Conservation (phyloP, 169 alveolate genomes). For the Babesia ovis region DNA sequence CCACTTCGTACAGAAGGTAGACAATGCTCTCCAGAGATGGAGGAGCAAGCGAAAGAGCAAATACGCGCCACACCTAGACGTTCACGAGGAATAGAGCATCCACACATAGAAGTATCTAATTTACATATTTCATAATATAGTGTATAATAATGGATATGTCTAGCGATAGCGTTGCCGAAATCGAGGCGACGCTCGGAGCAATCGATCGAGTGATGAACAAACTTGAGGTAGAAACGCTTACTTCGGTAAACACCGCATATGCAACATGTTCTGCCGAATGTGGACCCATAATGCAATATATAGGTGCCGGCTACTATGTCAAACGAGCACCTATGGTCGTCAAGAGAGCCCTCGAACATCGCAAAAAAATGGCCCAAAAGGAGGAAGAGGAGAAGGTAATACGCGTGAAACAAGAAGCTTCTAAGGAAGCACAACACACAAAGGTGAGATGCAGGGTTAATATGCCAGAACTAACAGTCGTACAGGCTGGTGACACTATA, state of each 20-base stretch:
- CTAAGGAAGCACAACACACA: not conserved
- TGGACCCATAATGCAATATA: constrained; percentile 42
- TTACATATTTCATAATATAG: not conserved
- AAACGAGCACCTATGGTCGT: constrained; percentile 38
- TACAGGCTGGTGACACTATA: constrained; percentile 31
- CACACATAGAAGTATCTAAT: not conserved
- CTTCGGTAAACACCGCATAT: constrained; percentile 26
- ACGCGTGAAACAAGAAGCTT: not conserved
- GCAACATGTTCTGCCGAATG: constrained; percentile 11
- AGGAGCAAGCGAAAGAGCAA: constrained; percentile 14
- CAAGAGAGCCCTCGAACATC: constrained; percentile 3
- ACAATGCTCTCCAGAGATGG: constrained; percentile 18
- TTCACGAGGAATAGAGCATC: constrained; percentile 10
- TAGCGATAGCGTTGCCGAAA: not conserved
- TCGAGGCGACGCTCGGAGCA: constrained; percentile 21
- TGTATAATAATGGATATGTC: not conserved
- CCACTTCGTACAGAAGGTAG: constrained; percentile 1
- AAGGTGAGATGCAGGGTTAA: not conserved
- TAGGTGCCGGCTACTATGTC: constrained; percentile 43
- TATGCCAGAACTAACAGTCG: not conserved
- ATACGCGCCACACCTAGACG: constrained; percentile 36
- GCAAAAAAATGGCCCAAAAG: not conserved
- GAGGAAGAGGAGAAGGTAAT: not conserved
- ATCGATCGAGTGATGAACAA: constrained; percentile 13
- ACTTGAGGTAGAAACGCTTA: constrained; percentile 16